Conservation (phyloP, 176 grass and related monocot species). For the Zoysia pacifica region DNA sequence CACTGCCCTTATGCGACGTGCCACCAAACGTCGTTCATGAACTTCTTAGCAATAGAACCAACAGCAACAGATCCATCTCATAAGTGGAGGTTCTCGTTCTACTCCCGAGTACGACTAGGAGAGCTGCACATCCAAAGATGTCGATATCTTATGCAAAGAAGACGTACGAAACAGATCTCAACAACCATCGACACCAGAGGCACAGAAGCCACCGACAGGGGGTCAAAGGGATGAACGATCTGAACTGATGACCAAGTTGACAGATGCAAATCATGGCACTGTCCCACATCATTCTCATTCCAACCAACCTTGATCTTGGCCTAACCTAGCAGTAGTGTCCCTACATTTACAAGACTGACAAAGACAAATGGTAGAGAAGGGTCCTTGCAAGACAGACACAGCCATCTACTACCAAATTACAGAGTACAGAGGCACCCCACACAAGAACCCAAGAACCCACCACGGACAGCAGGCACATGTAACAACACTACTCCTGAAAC, state of each 20-base stretch:
- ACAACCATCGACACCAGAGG: background rate
- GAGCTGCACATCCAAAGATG: background rate
- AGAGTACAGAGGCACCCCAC: background rate
- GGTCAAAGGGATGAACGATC: background rate
- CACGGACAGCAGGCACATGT: background rate
- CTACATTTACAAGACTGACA: constrained; percentile 40
- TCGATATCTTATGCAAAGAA: no score
- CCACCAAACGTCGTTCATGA: background rate
- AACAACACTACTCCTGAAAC: no score
- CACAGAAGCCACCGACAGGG: background rate
- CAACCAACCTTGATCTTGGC: constrained; percentile 7
- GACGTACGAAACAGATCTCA: no score
- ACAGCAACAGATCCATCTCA: background rate
- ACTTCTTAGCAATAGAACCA: background rate
- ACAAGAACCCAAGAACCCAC: no score
- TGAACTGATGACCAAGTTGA: background rate
- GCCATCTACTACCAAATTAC: constrained; percentile 36
- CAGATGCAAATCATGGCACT: background rate
- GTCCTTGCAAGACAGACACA: constrained; percentile 53
- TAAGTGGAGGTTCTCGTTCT: background rate
- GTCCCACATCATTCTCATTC: constrained; percentile 23
- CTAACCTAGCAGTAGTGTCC: background rate
- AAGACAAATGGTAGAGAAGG: background rate
- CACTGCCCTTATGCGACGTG: background rate
- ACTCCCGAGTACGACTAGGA: background rate